A percentile compares a stretch with the other conserved stretches of the same genome.
phyloP scores from a whole-genome alignment of 306 rosid genomes.

The Cicer bijugum region DNA sequence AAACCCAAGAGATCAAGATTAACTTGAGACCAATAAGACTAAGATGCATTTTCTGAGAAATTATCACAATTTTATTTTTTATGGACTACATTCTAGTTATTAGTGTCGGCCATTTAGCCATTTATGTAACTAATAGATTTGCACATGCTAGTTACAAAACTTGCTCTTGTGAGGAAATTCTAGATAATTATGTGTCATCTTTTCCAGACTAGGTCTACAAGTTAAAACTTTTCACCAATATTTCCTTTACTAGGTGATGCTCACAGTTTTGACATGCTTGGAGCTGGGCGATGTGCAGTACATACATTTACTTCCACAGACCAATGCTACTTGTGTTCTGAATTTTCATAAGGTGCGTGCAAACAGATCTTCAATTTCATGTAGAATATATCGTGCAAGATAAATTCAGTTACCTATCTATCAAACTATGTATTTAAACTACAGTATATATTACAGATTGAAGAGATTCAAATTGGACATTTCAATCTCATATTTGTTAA shows the following conservation, averaged over 20 bases:
- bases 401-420: slow-evolving; percentile 20
- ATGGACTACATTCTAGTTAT: slow-evolving; percentile 5
- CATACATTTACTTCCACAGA: slow-evolving; percentile 77
- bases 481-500: slow-evolving; percentile 30
- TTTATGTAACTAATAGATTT: neutral
- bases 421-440: slow-evolving; percentile 15
- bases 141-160: slow-evolving; percentile 19
- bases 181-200: slow-evolving; percentile 21
- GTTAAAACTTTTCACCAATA: slow-evolving; percentile 31
- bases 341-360: slow-evolving; percentile 72
- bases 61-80: neutral
- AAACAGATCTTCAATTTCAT: slow-evolving; percentile 31
- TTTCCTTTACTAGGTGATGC: slow-evolving; percentile 73
- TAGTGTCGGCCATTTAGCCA: neutral
- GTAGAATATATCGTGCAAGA: slow-evolving; percentile 33
- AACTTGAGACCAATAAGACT: slow-evolving; percentile 30
- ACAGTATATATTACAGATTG: neutral
- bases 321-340: slow-evolving; percentile 73
- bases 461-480: slow-evolving; percentile 32
- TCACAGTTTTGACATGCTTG: slow-evolving; percentile 88
- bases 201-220: slow-evolving; percentile 40
- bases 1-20: slow-evolving; percentile 30
- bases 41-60: slow-evolving; percentile 1
- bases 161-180: slow-evolving; percentile 4
- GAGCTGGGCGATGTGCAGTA: slow-evolving; percentile 84